These are phyloP conservation scores for Bryoerythrophyllum caledonicum DNA, from an alignment of 225 moss, liverwort and hornwort species.

Conservation along the genomic window DNA sequence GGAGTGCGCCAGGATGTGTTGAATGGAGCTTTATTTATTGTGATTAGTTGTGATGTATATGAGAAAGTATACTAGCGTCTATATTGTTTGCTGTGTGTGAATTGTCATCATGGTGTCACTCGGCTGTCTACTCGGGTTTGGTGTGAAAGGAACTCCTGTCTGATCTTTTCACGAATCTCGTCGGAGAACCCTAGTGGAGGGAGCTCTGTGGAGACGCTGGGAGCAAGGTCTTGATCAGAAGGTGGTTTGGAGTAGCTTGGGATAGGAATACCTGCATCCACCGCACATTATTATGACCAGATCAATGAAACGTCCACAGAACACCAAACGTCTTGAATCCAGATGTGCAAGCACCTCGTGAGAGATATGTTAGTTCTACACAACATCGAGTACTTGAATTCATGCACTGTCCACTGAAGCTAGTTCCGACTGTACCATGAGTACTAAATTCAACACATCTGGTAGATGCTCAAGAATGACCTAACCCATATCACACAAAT, in stretches of 20 bases:
- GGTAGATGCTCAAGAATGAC: too few species aligned
- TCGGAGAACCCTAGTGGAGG: slow-evolving; percentile 33
- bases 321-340: neutral
- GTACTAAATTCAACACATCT: too few species aligned
- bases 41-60: neutral
- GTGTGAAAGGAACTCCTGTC: slow-evolving; percentile 30
- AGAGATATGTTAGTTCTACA: neutral
- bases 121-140: slow-evolving; percentile 28
- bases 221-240: slow-evolving; percentile 14
- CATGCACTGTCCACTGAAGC: too few species aligned
- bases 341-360: too few species aligned
- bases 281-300: neutral
- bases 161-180: slow-evolving; percentile 18
- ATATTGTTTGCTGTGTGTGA: neutral
- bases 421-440: too few species aligned
- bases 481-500: too few species aligned
- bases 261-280: slow-evolving; percentile 38
- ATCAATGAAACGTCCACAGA: neutral
- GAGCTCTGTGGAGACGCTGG: neutral
- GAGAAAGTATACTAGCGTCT: neutral
- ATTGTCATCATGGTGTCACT: slow-evolving; percentile 1
- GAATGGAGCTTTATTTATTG: neutral
- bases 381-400: too few species aligned
- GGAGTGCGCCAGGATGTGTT: neutral
- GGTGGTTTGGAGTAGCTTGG: slow-evolving; percentile 40